Evolutionary conservation across 2,329 filamentous ascomycete species (phyloP).

Genomic region (Talaromyces sp.): DNA sequence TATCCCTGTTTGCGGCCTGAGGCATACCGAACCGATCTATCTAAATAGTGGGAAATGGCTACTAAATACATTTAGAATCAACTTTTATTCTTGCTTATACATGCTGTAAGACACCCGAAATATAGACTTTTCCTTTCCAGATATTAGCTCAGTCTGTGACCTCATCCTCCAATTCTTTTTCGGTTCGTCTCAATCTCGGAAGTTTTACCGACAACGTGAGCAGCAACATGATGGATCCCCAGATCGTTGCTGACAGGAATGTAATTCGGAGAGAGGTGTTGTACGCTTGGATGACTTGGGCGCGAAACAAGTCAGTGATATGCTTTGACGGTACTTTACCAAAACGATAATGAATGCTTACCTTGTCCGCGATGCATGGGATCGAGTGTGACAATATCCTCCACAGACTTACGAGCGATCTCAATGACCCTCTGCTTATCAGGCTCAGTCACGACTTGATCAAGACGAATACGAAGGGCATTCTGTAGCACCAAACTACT

Average conservation of each 20-base stretch:
- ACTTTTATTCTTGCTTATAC: neutral
- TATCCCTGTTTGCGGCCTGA: neutral
- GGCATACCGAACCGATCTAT: too few relatives aligned
- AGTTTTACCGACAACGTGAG: slow-evolving; percentile 30
- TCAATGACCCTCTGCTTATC: slow-evolving; percentile 51
- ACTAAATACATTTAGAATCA: neutral
- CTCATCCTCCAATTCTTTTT: slow-evolving; percentile 7
- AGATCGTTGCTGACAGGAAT: slow-evolving; percentile 35
- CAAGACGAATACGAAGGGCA: slow-evolving; percentile 56
- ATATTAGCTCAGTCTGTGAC: neutral
- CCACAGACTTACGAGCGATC: slow-evolving; percentile 48
- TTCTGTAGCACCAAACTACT: slow-evolving; percentile 72
- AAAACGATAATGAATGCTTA: slow-evolving; percentile 21
- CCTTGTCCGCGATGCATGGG: slow-evolving; percentile 45
- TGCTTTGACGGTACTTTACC: neutral
- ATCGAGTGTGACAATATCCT: slow-evolving; percentile 44
- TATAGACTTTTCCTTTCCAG: neutral
- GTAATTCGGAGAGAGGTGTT: slow-evolving; percentile 33
- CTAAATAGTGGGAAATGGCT: too few relatives aligned
- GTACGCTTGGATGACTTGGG: slow-evolving; percentile 34
- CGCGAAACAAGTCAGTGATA: slow-evolving; percentile 16
- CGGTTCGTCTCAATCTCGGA: slow-evolving; percentile 24
- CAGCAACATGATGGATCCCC: slow-evolving; percentile 30
- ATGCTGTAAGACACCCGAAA: neutral
- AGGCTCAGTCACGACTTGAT: slow-evolving; percentile 53